These are phyloP conservation scores for Sarocladium oryzae DNA, from an alignment of 2,329 filamentous ascomycete genomes.

Conservation along the genomic window DNA sequence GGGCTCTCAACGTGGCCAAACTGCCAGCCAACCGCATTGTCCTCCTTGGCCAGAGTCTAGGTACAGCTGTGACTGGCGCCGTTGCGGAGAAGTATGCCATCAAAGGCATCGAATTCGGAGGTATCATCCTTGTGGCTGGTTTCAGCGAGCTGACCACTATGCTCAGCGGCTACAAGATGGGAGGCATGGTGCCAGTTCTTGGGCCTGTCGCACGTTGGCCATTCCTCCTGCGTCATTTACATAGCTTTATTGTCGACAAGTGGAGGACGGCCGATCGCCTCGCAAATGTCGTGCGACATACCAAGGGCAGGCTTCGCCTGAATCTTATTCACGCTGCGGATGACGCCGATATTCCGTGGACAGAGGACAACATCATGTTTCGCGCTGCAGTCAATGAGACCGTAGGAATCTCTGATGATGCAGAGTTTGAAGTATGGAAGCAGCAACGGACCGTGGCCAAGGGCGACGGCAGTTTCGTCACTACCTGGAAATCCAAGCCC, in stretches of 20 bases:
- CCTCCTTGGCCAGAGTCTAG: conserved; percentile 79
- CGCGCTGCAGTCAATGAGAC: conserved; percentile 49
- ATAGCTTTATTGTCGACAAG: conserved; percentile 63
- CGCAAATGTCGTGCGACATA: conserved; percentile 45
- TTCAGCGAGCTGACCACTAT: conserved; percentile 72
- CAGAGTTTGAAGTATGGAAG: conserved; percentile 37
- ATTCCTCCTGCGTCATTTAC: conserved; percentile 53
- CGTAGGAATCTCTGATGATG: conserved; percentile 26
- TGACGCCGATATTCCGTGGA: conserved; percentile 76
- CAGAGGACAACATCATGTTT: conserved; percentile 60
- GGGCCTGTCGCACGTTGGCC: conserved; percentile 66
- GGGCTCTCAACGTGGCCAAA: conserved; percentile 56
- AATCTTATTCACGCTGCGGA: conserved; percentile 74
- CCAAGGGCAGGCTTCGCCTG: conserved; percentile 52
- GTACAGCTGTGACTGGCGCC: conserved; percentile 75
- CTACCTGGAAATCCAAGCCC: conserved; percentile 36
- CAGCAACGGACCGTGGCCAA: conserved; percentile 35
- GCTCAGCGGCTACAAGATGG: conserved; percentile 69
- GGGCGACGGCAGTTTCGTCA: conserved; percentile 41
- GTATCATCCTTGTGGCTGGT: conserved; percentile 70
- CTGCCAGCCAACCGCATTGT: conserved; percentile 68
- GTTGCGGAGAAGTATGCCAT: conserved; percentile 64
- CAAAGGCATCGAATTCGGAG: conserved; percentile 63
- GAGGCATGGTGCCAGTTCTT: conserved; percentile 73
- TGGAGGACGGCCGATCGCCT: conserved; percentile 72